Evolutionary conservation across 805 yeast genomes (phyloP), one percentile per base, ranked within the genome.

Genomic region (Cyberlindnera mycetangii): DNA sequence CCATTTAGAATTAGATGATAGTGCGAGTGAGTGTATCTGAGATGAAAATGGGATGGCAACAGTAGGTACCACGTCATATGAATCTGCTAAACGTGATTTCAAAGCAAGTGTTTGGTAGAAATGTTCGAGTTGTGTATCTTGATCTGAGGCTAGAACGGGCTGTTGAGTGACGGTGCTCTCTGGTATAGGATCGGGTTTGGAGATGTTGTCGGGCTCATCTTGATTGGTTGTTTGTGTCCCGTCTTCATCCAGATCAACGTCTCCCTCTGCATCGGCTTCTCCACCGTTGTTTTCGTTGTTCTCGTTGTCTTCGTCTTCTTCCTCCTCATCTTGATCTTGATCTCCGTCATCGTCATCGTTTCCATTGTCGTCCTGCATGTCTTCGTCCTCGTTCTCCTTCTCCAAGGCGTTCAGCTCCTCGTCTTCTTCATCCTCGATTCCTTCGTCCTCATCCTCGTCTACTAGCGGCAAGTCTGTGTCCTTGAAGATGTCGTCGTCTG

Each of bases 1-100:
- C 84, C 89, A 90, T 58, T 82, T 83, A 33, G 89, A 83, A 6
- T 95, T 95, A 55, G 77, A 79, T 1, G 95, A 78, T 37, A 89
- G 69, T 2, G 90, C 83, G 28, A 92, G 54, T 3, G 93, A 76
- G 64, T 89, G 89, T 25, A 93, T 83, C 21, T 85, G 82, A 1
- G 87, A 68, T 1, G 88, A 74, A 55, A 87, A 89, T 1, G 96
- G 92, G 10, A 90, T 82, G 2, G 97, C 97, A 17, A 85, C 95
- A 10, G 85, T 76, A 0, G 99, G 98, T 31, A 78, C 71, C 2
- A 92, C 79, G 45, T 86, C 95, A 53, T 81, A 80, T 1, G 76
- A 66, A 3, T 74, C 69, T 8, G 88, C 80, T 0, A 65, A 40
- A 42, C 69, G 66, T 1, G 85, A 78, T 22, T 76, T 76, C n/a